Conservation (phyloP, 495 filamentous ascomycete genomes). For the Lasiosphaeria miniovina region DNA sequence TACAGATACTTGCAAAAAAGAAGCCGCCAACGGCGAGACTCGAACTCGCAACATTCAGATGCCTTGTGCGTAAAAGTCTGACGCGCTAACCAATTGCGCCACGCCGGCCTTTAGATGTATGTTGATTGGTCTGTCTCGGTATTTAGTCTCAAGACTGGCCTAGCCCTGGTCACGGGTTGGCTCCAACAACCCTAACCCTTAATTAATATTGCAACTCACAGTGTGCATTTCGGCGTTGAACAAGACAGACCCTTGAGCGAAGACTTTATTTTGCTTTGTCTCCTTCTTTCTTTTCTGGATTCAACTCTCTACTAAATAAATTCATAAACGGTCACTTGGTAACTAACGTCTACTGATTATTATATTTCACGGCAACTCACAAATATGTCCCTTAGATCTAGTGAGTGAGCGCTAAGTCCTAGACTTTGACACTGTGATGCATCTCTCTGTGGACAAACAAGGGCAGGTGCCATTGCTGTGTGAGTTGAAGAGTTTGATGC, state of each 20-base stretch:
- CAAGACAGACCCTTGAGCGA: no score
- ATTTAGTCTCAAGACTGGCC: not conserved
- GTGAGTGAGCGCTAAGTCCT: no score
- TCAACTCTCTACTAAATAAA: no score
- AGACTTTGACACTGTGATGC: not conserved
- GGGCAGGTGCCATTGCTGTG: not conserved
- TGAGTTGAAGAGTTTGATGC: not conserved
- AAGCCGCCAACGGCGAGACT: constrained; percentile 3
- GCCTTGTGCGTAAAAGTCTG: constrained; percentile 23
- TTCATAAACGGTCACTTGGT: no score
- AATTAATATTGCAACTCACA: not conserved
- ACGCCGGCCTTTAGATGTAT: constrained; percentile 15
- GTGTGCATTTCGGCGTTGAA: not conserved
- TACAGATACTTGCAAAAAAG: not conserved
- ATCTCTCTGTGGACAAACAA: not conserved
- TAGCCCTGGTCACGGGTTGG: not conserved
- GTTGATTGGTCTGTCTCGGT: constrained; percentile 6
- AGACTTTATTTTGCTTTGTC: no score
- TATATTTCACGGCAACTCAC: no score
- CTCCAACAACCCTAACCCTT: not conserved
- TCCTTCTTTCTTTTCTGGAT: no score
- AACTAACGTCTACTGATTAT: no score
- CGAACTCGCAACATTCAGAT: constrained; percentile 5
- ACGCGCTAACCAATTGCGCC: constrained; percentile 31
- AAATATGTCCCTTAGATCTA: no score